phyloP scores from a whole-genome alignment of 495 filamentous ascomycete species.

The Cairneyella variabilis region DNA sequence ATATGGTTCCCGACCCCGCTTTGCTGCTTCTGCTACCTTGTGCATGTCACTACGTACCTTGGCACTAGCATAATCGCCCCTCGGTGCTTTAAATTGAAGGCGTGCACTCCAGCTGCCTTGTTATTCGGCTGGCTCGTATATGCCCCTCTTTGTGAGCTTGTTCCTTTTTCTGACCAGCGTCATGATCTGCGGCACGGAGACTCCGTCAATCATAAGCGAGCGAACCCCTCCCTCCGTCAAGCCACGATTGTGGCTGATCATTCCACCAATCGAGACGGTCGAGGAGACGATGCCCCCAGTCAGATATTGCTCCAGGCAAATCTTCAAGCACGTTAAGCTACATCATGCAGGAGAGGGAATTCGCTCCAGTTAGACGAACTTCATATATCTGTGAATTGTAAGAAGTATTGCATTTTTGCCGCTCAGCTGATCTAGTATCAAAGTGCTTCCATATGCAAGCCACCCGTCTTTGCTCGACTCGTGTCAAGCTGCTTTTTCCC shows the following conservation, averaged over 20 bases:
- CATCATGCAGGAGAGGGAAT: no score
- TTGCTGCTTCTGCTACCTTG: no score
- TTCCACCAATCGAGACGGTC: neutral
- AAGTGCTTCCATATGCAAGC: conserved; percentile 1
- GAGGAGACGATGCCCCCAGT: neutral
- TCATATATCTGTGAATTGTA: no score
- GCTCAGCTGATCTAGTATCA: conserved; percentile 22
- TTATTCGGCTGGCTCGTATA: neutral
- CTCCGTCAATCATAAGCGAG: neutral
- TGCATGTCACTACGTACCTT: no score
- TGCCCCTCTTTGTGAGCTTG: neutral
- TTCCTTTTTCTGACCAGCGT: neutral
- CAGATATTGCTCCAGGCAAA: neutral
- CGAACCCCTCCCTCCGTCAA: neutral
- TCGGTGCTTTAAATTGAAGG: no score
- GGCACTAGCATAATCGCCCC: no score
- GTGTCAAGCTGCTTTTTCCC: neutral
- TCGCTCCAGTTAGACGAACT: no score
- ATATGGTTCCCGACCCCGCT: no score
- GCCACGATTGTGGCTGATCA: neutral
- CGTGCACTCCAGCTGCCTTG: neutral
- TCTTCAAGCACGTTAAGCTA: neutral
- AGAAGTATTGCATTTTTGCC: neutral
- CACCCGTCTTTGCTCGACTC: neutral
- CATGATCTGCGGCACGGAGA: neutral